These are phyloP conservation scores for Batrachochytrium dendrobatidis DNA, from an alignment of 371 early-diverging fungal species.

Conservation along the genomic window DNA sequence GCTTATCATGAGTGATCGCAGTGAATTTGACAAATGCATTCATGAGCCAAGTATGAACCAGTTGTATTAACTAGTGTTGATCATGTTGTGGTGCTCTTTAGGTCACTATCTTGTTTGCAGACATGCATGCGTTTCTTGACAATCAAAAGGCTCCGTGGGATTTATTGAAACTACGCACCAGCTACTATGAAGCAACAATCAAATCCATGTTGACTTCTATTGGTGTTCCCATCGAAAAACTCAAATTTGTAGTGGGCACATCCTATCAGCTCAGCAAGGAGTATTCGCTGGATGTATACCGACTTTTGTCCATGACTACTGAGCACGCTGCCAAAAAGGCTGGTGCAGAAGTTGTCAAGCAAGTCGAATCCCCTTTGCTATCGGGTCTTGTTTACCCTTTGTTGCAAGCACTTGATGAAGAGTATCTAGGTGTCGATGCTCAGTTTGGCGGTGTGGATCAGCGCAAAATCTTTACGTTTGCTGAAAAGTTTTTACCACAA, in stretches of 20 bases:
- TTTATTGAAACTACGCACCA: slow-evolving; percentile 78
- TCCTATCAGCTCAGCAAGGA: slow-evolving; percentile 79
- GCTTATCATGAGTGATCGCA: neutral
- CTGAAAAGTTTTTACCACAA: slow-evolving; percentile 93
- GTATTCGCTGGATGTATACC: slow-evolving; percentile 94
- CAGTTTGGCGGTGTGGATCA: slow-evolving; percentile 99
- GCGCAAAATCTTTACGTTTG: slow-evolving; percentile 99
- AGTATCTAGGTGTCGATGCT: slow-evolving; percentile 95
- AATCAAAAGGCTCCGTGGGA: slow-evolving; percentile 98
- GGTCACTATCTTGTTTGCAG: slow-evolving; percentile 95
- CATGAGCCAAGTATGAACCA: neutral
- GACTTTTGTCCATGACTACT: slow-evolving; percentile 79
- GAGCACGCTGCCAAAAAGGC: slow-evolving; percentile 98
- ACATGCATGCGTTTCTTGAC: slow-evolving; percentile 98
- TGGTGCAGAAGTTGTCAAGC: slow-evolving; percentile 99
- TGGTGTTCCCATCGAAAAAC: slow-evolving; percentile 86
- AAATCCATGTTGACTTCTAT: slow-evolving; percentile 85
- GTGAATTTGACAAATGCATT: neutral
- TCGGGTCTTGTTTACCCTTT: slow-evolving; percentile 97
- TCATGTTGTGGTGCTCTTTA: slow-evolving; percentile 24
- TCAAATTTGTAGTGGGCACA: slow-evolving; percentile 92
- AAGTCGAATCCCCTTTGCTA: slow-evolving; percentile 90
- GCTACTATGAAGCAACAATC: slow-evolving; percentile 93
- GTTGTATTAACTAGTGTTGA: neutral
- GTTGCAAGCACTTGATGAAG: slow-evolving; percentile 99